Evolutionary conservation across 805 yeast species (phyloP), one percentile per base, ranked within the genome.

Genomic region (Wickerhamomyces silvicola): DNA sequence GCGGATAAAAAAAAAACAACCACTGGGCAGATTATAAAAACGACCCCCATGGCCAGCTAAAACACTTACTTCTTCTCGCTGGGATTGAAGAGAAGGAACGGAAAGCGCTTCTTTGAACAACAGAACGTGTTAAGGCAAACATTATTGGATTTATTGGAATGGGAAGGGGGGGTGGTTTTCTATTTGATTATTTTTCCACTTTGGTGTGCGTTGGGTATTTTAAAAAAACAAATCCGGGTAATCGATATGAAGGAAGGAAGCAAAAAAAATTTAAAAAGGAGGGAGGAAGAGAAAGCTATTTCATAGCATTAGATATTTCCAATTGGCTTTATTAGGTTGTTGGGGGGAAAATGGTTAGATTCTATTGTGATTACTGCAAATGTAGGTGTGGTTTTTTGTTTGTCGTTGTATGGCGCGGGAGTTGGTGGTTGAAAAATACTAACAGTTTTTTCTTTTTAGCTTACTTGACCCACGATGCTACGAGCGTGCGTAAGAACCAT

Each of bases 381-480:
- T 75, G 67, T 59, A 39, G 27, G 65, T 46, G 13, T 27, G 14
- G 17, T 15, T 30, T 18, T 12, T 10, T n/a, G 15, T 27, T 25
- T 13, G 6, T 21, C n/a, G 19, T 8, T 22, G 16, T 17, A 3
- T 11, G 7, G 16, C 23, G 17, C 11, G n/a, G 11, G 13, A 19
- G 15, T 20, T 15, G 26, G 14, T 22, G 17, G 16, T 21, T 7
- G 36, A 19, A 23, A 13, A 26, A 20, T 27, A 31, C 28, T 31
- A 34, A 36, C 41, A 12, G 6, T 20, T 16, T n/a, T n/a, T n/a
- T n/a, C n/a, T 8, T 23, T 14, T 12, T 36, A 59, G 70, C 86
- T 13, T 80, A 81, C 46, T 61, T 87, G 36, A 86, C 95, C 2
- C 95, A 86, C 53, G 95, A 85, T 56, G 81, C 92, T n/a, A 64